Evolutionary conservation across 192 early-diverging fungal species (phyloP).

Genomic region (Backusella liffmaniae): DNA sequence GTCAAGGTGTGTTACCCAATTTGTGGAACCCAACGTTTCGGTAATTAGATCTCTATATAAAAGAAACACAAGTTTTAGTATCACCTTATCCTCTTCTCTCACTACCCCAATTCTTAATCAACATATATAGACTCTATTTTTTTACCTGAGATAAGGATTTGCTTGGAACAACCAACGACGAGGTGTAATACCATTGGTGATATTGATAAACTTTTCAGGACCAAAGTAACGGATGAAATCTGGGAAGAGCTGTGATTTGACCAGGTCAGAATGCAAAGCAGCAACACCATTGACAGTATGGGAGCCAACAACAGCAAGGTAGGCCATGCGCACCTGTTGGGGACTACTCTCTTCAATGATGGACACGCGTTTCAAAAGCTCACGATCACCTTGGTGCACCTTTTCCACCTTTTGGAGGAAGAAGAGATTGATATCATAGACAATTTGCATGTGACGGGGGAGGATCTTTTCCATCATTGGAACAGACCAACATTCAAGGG

Average conservation of each 20-base stretch:
- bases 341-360: slow-evolving; percentile 92
- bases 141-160: slow-evolving; percentile 74
- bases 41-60: slow-evolving; percentile 76
- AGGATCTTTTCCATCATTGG: slow-evolving; percentile 90
- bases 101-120: not conserved
- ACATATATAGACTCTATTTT: not conserved
- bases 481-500: slow-evolving; percentile 96
- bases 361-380: slow-evolving; percentile 80
- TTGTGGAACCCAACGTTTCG: slow-evolving; percentile 67
- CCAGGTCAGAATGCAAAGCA: slow-evolving; percentile 77
- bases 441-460: slow-evolving; percentile 97
- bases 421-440: slow-evolving; percentile 99
- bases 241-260: slow-evolving; percentile 80
- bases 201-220: slow-evolving; percentile 87
- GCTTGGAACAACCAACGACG: slow-evolving; percentile 96
- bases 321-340: slow-evolving; percentile 96
- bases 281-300: slow-evolving; percentile 98
- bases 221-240: slow-evolving; percentile 92
- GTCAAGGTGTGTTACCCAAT: slow-evolving; percentile 79
- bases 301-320: slow-evolving; percentile 88
- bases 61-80: not conserved
- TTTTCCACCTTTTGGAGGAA: slow-evolving; percentile 96
- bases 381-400: slow-evolving; percentile 82
- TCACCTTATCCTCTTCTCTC: not conserved
- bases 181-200: slow-evolving; percentile 97